These are phyloP conservation scores for Berkeleyomyces basicola DNA, from an alignment of 2,329 filamentous ascomycete species.

Conservation along the genomic window DNA sequence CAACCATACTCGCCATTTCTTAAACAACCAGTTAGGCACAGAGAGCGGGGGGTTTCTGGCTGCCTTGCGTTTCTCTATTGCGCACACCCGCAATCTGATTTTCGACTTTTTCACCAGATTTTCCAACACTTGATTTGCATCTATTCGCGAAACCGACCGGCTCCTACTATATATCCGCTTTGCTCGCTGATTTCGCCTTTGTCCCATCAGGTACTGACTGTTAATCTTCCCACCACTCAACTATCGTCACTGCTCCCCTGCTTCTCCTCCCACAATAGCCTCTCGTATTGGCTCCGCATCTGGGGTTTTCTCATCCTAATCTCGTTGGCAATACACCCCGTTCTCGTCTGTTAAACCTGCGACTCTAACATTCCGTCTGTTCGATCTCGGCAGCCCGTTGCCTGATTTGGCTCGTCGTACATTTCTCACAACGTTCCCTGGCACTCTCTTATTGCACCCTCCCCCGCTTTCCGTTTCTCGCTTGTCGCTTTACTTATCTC, in stretches of 20 bases:
- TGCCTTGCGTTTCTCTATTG: background rate
- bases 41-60: background rate
- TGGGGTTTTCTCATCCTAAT: too few species aligned
- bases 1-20: too few species aligned
- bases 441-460: background rate
- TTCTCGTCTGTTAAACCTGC: background rate
- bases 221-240: background rate
- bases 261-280: background rate
- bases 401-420: background rate
- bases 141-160: background rate
- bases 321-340: too few species aligned
- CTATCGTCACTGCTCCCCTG: too few species aligned
- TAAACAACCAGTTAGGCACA: background rate
- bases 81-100: background rate
- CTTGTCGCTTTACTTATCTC: background rate
- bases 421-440: background rate
- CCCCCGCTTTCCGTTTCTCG: background rate
- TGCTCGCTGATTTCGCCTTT: background rate
- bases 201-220: background rate
- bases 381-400: background rate
- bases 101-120: background rate
- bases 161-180: background rate
- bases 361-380: background rate
- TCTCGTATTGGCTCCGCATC: background rate
- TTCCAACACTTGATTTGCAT: background rate